Base-by-base conservation (phyloP, 768 basidiomycete genomes). In the Agaricus blazei region DNA sequence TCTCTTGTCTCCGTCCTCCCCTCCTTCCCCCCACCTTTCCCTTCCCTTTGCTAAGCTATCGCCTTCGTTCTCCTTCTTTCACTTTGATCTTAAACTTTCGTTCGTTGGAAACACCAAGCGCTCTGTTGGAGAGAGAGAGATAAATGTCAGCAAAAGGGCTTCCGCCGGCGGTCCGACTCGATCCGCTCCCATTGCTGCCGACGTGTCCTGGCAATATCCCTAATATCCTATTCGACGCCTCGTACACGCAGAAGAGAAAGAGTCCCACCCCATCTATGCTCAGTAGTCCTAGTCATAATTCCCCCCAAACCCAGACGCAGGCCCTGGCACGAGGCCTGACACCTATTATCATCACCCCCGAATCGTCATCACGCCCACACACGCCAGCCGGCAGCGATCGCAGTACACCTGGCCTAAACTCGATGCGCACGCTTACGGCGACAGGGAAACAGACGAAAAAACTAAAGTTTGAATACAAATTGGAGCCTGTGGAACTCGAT, bases 101-200 rank as follows among this genome's bases (percentile, higher is more conserved):
- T 41, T 19, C 5, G 11, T 41, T 41, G 40, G 5, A 34, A 34
- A 34, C 2, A 19, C n/a, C 19, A 19, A 15, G 40, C 40, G 15
- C 14, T 41, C 19, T 15, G 36, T 37, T 37, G 14, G 6, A 3
- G 6, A 3, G 40, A 6, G 40, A 15, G 40, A 6, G 19, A 7
- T 19, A 26, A 9, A 52, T 52, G 51, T 52, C 51, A 23, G 51
- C 42, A 19, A 52, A 52, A 45, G 51, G 51, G 15, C 42, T 52
- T 2, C 51, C 51, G 7, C 51, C 42, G 34, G 51, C 51, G 27
- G 51, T 52, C 15, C 51, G 51, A 19, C 51, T 52, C 42, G 51
- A 52, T 34, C 51, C 31, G 36, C 41, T 52, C 28, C 51, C 51
- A 7, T 31, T 24, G 14, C 34, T 24, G 8, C 15, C 11, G 24